Evolutionary conservation across 331 rosid genomes (phyloP).

Genomic region (Stylosanthes scabra): DNA sequence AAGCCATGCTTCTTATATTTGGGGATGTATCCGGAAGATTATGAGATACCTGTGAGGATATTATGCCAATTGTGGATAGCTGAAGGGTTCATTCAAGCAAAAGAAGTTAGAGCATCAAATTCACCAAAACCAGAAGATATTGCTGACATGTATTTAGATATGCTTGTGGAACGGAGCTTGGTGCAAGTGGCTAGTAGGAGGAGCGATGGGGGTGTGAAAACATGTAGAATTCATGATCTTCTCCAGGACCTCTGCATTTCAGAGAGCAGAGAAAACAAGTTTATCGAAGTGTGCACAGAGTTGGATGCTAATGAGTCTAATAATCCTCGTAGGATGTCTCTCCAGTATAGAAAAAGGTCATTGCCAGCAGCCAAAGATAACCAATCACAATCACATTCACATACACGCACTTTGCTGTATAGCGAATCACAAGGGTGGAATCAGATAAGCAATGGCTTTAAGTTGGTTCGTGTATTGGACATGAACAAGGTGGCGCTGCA

Average conservation of each 20-base stretch:
- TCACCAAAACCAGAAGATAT: background rate
- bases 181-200: conserved; percentile 37
- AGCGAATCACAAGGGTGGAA: background rate
- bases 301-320: background rate
- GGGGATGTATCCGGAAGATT: background rate
- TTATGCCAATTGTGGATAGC: conserved; percentile 13
- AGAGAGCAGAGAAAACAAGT: conserved; percentile 19
- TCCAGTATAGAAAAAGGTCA: background rate
- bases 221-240: conserved; percentile 25
- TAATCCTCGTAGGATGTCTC: conserved; percentile 7
- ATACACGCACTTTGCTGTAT: conserved; percentile 11
- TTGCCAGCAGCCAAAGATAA: background rate
- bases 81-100: conserved; percentile 14
- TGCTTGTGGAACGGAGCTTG: conserved; percentile 40
- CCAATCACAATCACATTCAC: background rate
- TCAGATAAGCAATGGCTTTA: background rate
- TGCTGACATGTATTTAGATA: background rate
- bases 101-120: background rate
- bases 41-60: background rate
- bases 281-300: background rate
- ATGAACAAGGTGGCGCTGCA: fast-evolving
- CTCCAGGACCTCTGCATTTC: conserved; percentile 37
- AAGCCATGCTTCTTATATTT: background rate
- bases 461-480: conserved; percentile 3
- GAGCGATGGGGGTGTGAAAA: conserved; percentile 40